phyloP scores from a whole-genome alignment of 305 asterid species.

The Fraxinus sp. region DNA sequence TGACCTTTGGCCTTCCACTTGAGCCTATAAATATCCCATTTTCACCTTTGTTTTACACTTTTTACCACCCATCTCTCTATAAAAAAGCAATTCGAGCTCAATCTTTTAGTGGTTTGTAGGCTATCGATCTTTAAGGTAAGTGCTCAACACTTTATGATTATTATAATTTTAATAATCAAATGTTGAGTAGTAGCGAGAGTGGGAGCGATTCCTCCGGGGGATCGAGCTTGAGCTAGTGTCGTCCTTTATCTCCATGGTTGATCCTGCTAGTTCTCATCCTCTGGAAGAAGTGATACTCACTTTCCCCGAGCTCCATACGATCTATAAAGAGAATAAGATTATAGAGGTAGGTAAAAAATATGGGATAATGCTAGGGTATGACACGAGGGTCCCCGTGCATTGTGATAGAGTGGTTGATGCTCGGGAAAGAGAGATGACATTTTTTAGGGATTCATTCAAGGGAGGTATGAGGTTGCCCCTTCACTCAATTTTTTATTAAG shows the following conservation, averaged over 20 bases:
- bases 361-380: background rate
- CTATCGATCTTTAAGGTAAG: background rate
- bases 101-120: background rate
- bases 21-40: background rate
- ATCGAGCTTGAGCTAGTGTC: too few relatives aligned
- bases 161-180: background rate
- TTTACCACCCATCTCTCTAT: too few relatives aligned
- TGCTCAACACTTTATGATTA: background rate
- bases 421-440: too few relatives aligned
- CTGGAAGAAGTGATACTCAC: background rate
- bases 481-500: background rate
- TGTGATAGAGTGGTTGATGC: background rate
- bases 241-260: background rate
- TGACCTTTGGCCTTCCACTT: background rate
- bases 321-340: background rate
- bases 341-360: background rate
- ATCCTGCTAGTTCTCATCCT: background rate
- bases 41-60: too few relatives aligned
- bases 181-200: background rate
- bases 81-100: too few relatives aligned
- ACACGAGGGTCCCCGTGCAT: background rate
- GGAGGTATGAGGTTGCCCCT: background rate
- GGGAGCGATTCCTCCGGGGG: too few relatives aligned
- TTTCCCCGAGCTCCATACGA: background rate
- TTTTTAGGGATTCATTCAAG: too few relatives aligned